Evolutionary conservation across 345 rosid species (phyloP).

Genomic region (Carallia brachiata): DNA sequence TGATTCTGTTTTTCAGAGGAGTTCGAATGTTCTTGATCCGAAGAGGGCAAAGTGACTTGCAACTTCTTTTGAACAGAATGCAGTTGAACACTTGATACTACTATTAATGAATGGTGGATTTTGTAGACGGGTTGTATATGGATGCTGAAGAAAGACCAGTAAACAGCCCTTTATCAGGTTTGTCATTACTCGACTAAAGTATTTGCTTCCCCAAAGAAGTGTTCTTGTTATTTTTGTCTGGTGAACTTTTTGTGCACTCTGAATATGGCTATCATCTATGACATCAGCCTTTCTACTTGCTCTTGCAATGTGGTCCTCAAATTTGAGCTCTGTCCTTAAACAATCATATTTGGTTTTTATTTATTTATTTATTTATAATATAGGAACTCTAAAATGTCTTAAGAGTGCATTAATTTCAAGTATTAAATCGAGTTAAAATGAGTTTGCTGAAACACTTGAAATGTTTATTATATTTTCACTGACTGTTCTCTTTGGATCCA

Average conservation of each 20-base stretch:
- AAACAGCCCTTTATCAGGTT: no score
- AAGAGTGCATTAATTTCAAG: neutral
- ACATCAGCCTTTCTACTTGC: neutral
- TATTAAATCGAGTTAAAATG: no score
- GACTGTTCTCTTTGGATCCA: no score
- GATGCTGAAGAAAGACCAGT: neutral
- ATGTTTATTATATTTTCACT: no score
- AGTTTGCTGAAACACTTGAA: no score
- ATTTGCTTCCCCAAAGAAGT: neutral
- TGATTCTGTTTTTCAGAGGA: conserved; percentile 57
- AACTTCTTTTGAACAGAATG: conserved; percentile 42
- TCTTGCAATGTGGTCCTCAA: neutral
- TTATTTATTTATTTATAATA: no score
- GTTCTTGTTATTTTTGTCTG: neutral
- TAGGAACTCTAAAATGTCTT: neutral
- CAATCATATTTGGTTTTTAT: neutral
- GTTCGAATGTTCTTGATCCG: conserved; percentile 44
- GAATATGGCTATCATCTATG: neutral
- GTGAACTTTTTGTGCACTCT: neutral
- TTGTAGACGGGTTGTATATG: neutral
- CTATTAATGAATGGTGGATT: neutral
- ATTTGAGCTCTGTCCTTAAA: neutral
- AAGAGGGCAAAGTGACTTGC: conserved; percentile 34
- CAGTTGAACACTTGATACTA: conserved; percentile 34
- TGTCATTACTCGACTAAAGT: neutral